Percentiles rank a stretch among this genome's conserved stretches.
These are phyloP conservation scores for Heritiera fomes DNA, from an alignment of 345 rosid genomes.

Conservation along the genomic window DNA sequence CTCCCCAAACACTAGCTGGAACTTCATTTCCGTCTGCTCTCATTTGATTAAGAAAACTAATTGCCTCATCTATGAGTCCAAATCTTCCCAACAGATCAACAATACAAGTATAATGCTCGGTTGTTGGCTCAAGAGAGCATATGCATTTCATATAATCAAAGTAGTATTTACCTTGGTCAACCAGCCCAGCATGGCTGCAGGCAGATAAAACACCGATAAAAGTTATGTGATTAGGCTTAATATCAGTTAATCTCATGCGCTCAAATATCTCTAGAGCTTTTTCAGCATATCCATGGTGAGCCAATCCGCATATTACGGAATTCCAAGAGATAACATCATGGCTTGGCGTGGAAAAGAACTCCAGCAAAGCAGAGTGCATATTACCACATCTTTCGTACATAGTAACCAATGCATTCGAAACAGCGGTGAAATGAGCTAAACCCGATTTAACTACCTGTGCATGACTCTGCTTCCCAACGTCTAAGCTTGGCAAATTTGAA, in stretches of 20 bases:
- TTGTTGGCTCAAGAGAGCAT: slow-evolving; percentile 38
- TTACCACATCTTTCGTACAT: slow-evolving; percentile 49
- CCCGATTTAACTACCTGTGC: slow-evolving; percentile 23
- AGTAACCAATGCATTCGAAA: slow-evolving; percentile 44
- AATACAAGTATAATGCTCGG: slow-evolving; percentile 42
- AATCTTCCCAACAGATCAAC: slow-evolving; percentile 45
- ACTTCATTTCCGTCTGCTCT: slow-evolving; percentile 33
- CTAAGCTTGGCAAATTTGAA: too few relatives aligned
- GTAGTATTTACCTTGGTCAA: slow-evolving; percentile 41
- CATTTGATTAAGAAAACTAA: slow-evolving; percentile 34
- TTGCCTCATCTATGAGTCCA: slow-evolving; percentile 45
- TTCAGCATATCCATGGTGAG: slow-evolving; percentile 40
- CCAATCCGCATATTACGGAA: slow-evolving; percentile 44
- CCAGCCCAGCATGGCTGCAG: slow-evolving; percentile 52
- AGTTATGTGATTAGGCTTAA: slow-evolving; percentile 45
- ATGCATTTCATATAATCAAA: slow-evolving; percentile 40
- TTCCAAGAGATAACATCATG: slow-evolving; percentile 51
- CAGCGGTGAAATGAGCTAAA: slow-evolving; percentile 27
- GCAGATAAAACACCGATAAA: slow-evolving; percentile 48
- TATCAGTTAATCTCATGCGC: slow-evolving; percentile 31
- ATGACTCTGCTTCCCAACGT: too few relatives aligned
- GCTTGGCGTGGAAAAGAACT: slow-evolving; percentile 36
- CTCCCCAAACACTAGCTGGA: slow-evolving; percentile 44
- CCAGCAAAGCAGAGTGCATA: slow-evolving; percentile 36
- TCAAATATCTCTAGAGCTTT: slow-evolving; percentile 46